Conservation (phyloP, 169 alveolate species). For the Eimeria acervulina region DNA sequence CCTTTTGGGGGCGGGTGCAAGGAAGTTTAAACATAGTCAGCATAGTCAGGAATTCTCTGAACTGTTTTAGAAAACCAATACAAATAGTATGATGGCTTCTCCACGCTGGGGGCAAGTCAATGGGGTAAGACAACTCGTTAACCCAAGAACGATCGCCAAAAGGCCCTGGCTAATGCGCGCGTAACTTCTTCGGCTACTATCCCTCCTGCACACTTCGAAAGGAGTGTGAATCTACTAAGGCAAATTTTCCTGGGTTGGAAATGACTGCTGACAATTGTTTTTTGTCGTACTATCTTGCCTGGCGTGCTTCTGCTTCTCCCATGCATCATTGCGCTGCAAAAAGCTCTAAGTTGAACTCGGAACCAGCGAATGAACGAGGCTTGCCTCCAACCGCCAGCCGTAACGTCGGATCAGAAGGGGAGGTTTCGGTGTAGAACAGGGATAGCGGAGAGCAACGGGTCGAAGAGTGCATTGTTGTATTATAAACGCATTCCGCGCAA, state of each 20-base stretch:
- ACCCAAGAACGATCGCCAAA: not conserved
- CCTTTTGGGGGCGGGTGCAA: too few relatives aligned
- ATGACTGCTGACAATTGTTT: not conserved
- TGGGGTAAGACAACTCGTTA: not conserved
- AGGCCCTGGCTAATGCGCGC: not conserved
- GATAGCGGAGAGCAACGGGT: not conserved
- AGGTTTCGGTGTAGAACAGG: not conserved
- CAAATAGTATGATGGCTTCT: too few relatives aligned
- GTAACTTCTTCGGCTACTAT: not conserved
- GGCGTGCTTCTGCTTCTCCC: not conserved
- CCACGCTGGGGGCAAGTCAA: too few relatives aligned
- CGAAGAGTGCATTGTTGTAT: not conserved
- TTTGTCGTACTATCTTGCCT: not conserved
- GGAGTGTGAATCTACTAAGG: not conserved
- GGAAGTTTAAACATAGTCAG: too few relatives aligned
- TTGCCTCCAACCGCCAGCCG: not conserved
- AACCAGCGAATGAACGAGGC: not conserved
- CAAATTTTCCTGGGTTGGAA: not conserved
- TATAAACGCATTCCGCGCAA: not conserved
- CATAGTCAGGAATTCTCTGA: too few relatives aligned
- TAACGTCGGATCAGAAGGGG: not conserved
- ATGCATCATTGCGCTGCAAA: not conserved
- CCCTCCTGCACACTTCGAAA: not conserved
- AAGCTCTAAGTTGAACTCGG: not conserved
- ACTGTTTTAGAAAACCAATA: too few relatives aligned